A percentile compares a stretch with the other conserved stretches of the same genome.
These are phyloP conservation scores for Plantago ovata DNA, from an alignment of 257 asterid genomes.

Conservation along the genomic window DNA sequence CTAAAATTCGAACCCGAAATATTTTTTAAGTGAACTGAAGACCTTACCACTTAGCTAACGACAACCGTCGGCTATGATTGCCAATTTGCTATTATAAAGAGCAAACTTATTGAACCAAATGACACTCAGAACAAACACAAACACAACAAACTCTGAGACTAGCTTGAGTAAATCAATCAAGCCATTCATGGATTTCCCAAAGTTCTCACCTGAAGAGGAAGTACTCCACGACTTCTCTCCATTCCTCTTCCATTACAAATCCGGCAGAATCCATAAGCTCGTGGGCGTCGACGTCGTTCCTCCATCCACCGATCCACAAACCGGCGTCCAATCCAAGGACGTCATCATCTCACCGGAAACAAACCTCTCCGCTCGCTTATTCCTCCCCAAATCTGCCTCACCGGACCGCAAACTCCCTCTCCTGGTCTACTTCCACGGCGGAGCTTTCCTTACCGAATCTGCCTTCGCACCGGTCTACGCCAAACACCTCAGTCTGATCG, in stretches of 20 bases:
- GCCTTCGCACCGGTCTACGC: constrained; percentile 37
- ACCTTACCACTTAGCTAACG: too few species aligned
- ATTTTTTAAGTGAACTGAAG: too few species aligned
- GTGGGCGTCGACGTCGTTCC: constrained; percentile 17
- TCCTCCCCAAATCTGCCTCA: constrained; percentile 31
- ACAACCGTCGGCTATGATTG: too few species aligned
- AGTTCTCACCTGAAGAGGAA: constrained; percentile 1
- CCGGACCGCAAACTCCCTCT: constrained; percentile 39
- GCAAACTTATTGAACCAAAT: too few species aligned
- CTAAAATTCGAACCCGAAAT: too few species aligned
- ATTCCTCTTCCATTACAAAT: constrained; percentile 32
- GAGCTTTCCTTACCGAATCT: constrained; percentile 39
- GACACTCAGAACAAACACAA: too few species aligned
- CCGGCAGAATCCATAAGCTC: constrained; percentile 43
- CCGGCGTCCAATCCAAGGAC: constrained; percentile 52
- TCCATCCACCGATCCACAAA: constrained; percentile 34
- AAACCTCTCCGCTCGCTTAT: constrained; percentile 40
- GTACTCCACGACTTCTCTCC: constrained; percentile 36
- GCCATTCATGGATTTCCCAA: too few species aligned
- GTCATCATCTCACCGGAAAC: constrained; percentile 24
- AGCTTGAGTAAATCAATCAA: too few species aligned
- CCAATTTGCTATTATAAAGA: too few species aligned
- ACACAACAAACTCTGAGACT: too few species aligned
- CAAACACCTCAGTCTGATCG: constrained; percentile 28
- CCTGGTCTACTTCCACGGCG: constrained; percentile 52